A percentile compares a stretch with the other conserved stretches of the same genome.
phyloP scores from a whole-genome alignment of 176 grass and related monocot genomes.

The Tuctoria greenei region DNA sequence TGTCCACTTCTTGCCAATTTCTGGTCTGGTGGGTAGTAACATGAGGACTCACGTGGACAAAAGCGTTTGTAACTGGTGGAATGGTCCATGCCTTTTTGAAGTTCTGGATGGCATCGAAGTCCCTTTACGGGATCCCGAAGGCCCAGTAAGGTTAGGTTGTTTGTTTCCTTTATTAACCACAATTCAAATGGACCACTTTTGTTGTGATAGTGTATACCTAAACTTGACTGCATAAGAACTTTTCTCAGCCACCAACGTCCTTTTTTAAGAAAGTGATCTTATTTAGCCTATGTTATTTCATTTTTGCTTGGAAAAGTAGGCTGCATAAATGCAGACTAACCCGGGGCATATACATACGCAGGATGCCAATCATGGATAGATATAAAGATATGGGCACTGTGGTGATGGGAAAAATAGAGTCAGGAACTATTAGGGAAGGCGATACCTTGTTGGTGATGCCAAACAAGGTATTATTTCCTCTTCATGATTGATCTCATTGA shows the following conservation, averaged over 20 bases:
- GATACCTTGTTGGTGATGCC: slow-evolving; percentile 70
- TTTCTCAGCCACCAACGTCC: not conserved
- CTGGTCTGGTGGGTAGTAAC: slow-evolving; percentile 59
- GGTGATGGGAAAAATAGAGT: slow-evolving; percentile 73
- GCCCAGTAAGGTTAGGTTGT: slow-evolving; percentile 48
- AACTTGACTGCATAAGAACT: not conserved
- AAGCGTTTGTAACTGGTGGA: slow-evolving; percentile 56
- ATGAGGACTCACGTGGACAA: slow-evolving; percentile 54
- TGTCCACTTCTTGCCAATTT: slow-evolving; percentile 66
- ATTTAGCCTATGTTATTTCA: not conserved
- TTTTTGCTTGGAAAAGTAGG: not conserved
- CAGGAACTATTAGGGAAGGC: slow-evolving; percentile 52
- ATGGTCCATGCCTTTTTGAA: slow-evolving; percentile 64
- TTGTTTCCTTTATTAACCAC: not conserved
- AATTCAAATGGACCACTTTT: not conserved
- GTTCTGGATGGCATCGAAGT: slow-evolving; percentile 58
- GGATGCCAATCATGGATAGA: slow-evolving; percentile 72
- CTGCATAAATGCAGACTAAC: not conserved
- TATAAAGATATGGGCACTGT: slow-evolving; percentile 77
- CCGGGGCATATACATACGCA: slow-evolving; percentile 22
- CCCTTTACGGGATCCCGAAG: slow-evolving; percentile 61
- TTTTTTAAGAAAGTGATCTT: not conserved
- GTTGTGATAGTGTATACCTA: not conserved
- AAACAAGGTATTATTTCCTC: slow-evolving; percentile 52
- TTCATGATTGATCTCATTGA: not conserved